Base-by-base conservation (phyloP, 306 rosid genomes). In the Casuarina equisetifolia region DNA sequence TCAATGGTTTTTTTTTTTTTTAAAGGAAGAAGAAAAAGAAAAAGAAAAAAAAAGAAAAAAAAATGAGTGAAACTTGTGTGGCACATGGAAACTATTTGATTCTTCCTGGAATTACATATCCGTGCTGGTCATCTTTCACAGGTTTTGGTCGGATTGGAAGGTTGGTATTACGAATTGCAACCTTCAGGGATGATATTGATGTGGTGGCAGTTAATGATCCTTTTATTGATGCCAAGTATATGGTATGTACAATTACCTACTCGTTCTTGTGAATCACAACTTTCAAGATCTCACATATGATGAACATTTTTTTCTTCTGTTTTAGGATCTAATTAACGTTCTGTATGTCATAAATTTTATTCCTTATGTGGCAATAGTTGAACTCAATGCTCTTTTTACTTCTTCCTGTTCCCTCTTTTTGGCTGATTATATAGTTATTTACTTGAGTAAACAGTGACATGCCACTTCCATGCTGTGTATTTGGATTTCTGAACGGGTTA, bases 121-220 rank as follows among this genome's bases (percentile, higher is more conserved):
- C 55, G 66, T 63, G 61, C 49, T 85, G 75, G 79, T 86, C 73
- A 66, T 78, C 70, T 45, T 19, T 32, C 71, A 73, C 85, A 94
- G 99, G 99, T 74, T 95, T 95, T 86, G 99, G 99, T 77, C 91
- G 99, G 43, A 95, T 95, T 84, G 99, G 99, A 82, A 89, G 99
- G 84, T 85, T 95, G 92, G 97, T 95, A 67, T 80, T 95, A 54
- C 93, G 99, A 20, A 80, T 95, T 70, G 99, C 99, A 35, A 70
- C 84, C 83, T 72, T 81, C 42, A 82, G 99, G 81, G 99, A 91
- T 91, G 99, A 92, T 86, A 84, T 95, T 45, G 97, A 92, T 68
- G 94, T 95, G 64, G 91, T 92, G 42, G 91, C 97, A 12, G 94
- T 95, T 78, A 95, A 95, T 79, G 99, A 95, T 85, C 99, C 99